Evolutionary conservation across 306 rosid genomes (phyloP), one percentile per base, ranked within the genome.

Genomic region (Sicyos edulis): DNA sequence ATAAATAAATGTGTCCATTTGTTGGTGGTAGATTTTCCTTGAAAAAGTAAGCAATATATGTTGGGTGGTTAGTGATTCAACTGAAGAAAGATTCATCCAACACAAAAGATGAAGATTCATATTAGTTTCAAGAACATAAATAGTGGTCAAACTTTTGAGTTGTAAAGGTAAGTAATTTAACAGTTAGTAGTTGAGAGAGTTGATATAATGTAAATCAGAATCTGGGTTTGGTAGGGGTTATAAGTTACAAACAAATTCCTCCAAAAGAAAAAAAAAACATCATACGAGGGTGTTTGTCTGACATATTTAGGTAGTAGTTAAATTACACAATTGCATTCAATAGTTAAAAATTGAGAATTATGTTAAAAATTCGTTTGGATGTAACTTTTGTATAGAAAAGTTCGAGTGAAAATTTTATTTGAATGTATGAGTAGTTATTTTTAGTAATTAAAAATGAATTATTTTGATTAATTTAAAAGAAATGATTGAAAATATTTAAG

Each of bases 81-180:
- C 19, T 66, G 1, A 20, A 66, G 11, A 66, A 66, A 66, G 71
- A 66, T 64, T 40, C 29, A 64, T 40, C 70, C 26, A 64, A 40
- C 53, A 42, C 29, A 40, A 64, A 59, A 40, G 45, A 65, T 42
- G 71, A 44, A 65, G 71, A 65, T 45, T 67, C 42, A 37, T 37
- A 47, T 6, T 20, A 14, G 37, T 44, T 44, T 10, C 17, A 22
- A 63, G 19, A 56, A 56, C 15, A 56, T 22, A 2, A 15, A 52
- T 5, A n/a, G 13, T 64, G 70, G 70, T 64, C n/a, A 64, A 64
- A 64, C 8, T 63, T 9, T n/a, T n/a, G 8, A 40, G 29, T 10
- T 63, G n/a, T 63, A 64, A n/a, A 62, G 69, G n/a, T 8, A 8
- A 34, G 34, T 8, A 47, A 11, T 7, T 17, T 11, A 17, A 55